Evolutionary conservation across 1,284 basidiomycete genomes (phyloP).

Genomic region (Amylostereum chailletii): DNA sequence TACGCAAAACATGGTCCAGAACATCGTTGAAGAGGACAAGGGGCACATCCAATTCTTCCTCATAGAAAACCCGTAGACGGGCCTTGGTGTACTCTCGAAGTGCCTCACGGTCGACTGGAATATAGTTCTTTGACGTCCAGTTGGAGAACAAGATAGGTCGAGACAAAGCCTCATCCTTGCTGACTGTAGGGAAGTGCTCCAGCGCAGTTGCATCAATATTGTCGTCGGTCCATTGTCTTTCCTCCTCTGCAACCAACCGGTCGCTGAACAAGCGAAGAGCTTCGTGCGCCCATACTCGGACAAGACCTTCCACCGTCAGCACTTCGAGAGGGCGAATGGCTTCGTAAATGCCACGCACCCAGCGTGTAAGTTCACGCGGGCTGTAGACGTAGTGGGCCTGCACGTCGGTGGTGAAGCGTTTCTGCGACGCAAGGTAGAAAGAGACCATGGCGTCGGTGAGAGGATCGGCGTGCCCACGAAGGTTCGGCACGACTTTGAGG

Average conservation of each 20-base stretch:
- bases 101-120: constrained; percentile 88
- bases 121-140: constrained; percentile 98
- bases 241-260: constrained; percentile 86
- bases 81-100: constrained; percentile 97
- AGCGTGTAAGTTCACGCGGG: constrained; percentile 97
- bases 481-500: constrained; percentile 91
- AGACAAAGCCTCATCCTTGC: constrained; percentile 71
- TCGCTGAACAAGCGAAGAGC: constrained; percentile 97
- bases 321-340: constrained; percentile 90
- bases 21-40: constrained; percentile 98
- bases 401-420: constrained; percentile 88
- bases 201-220: constrained; percentile 81
- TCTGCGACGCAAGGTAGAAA: constrained; percentile 93
- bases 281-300: constrained; percentile 98
- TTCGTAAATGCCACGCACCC: constrained; percentile 97
- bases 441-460: constrained; percentile 97
- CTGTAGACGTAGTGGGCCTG: constrained; percentile 99
- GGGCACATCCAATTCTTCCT: constrained; percentile 97
- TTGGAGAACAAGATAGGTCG: constrained; percentile 97
- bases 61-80: constrained; percentile 90
- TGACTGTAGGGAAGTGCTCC: constrained; percentile 89
- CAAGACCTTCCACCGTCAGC: constrained; percentile 87
- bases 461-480: constrained; percentile 89
- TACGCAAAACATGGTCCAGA: constrained; percentile 92
- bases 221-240: constrained; percentile 93